phyloP scores from a whole-genome alignment of 1,284 basidiomycete species.

The Cryptococcus sp. region DNA sequence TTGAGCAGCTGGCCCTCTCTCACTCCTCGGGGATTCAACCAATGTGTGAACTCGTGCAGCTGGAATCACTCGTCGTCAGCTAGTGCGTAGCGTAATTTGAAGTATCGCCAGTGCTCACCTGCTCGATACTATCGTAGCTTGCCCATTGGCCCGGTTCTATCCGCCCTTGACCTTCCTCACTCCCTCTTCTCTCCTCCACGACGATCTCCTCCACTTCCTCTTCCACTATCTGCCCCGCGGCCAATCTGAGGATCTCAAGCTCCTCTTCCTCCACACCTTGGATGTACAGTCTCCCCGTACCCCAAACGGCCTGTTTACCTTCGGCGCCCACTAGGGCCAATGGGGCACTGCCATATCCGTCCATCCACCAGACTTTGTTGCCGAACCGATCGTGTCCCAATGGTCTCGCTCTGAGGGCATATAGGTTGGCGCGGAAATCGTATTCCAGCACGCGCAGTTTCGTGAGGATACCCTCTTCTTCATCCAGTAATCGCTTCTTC shows the following conservation, averaged over 20 bases:
- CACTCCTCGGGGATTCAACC: slow-evolving; percentile 88
- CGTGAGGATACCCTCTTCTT: slow-evolving; percentile 74
- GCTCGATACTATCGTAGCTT: slow-evolving; percentile 79
- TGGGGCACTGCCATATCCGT: slow-evolving; percentile 84
- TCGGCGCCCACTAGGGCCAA: slow-evolving; percentile 63
- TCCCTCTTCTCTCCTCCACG: slow-evolving; percentile 60
- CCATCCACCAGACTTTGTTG: slow-evolving; percentile 97
- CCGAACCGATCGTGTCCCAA: slow-evolving; percentile 90
- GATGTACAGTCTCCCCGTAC: slow-evolving; percentile 83
- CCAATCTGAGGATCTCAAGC: slow-evolving; percentile 61
- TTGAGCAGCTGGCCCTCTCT: slow-evolving; percentile 83
- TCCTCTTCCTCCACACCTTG: slow-evolving; percentile 85
- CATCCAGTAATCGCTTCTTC: slow-evolving; percentile 79
- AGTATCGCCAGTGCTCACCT: slow-evolving; percentile 60
- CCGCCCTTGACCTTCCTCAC: slow-evolving; percentile 72
- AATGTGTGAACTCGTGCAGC: slow-evolving; percentile 78
- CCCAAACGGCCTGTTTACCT: slow-evolving; percentile 63
- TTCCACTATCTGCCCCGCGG: slow-evolving; percentile 54
- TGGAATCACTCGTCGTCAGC: slow-evolving; percentile 41
- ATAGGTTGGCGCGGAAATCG: slow-evolving; percentile 84
- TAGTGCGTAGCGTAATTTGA: too few species aligned
- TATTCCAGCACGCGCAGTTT: slow-evolving; percentile 84
- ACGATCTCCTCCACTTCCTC: slow-evolving; percentile 56
- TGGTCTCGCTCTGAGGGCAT: slow-evolving; percentile 80
- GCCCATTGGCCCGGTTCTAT: slow-evolving; percentile 82